phyloP scores from a whole-genome alignment of 2,329 filamentous ascomycete genomes.

The Colletotrichum melonis region DNA sequence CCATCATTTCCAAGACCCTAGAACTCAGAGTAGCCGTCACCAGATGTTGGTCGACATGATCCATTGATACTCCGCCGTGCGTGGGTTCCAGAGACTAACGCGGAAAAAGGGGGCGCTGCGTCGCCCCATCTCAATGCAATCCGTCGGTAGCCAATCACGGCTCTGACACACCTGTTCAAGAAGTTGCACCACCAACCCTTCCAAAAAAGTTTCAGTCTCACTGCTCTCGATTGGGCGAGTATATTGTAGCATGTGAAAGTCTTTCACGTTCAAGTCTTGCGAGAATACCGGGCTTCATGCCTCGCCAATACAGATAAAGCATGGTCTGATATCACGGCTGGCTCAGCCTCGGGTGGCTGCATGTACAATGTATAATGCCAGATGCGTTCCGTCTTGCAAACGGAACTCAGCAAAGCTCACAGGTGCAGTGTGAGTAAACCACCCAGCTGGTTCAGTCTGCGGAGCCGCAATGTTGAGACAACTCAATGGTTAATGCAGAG shows the following conservation, averaged over 20 bases:
- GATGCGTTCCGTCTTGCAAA: background rate
- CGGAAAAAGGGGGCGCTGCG: conserved; percentile 2
- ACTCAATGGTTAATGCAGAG: background rate
- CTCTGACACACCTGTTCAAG: background rate
- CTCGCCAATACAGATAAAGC: background rate
- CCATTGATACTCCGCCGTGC: background rate
- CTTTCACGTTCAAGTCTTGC: background rate
- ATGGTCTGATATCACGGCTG: background rate
- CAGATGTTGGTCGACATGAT: conserved; percentile 2
- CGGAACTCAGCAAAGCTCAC: background rate
- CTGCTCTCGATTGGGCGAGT: background rate
- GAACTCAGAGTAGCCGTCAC: background rate
- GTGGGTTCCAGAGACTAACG: background rate
- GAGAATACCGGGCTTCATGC: background rate
- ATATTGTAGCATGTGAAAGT: conserved; percentile 26
- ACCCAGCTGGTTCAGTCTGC: background rate
- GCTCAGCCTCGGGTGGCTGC: background rate
- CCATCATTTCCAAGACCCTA: background rate
- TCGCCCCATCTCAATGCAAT: background rate
- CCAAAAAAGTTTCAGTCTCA: background rate
- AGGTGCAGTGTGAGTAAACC: background rate
- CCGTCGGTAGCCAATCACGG: conserved; percentile 10
- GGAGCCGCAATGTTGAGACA: too few species aligned
- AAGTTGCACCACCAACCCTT: conserved; percentile 9
- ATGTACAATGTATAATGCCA: background rate